Conservation (phyloP, 352 stramenopile genomes). For the Phytopythium kandeliae region DNA sequence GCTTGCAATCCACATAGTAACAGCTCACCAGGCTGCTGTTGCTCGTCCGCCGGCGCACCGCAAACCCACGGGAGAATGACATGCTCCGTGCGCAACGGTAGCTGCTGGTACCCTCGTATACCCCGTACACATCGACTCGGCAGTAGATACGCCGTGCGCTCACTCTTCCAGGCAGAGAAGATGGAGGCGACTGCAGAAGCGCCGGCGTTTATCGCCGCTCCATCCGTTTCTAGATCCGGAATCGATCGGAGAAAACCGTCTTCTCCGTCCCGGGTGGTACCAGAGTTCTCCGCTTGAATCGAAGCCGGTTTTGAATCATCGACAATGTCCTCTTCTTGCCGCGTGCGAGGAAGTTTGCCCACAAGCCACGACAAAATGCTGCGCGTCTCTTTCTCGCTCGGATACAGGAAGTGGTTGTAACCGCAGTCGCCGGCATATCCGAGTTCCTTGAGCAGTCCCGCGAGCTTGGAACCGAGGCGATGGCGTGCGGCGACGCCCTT, state of each 20-base stretch:
- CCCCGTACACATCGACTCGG: slow-evolving; percentile 26
- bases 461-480: slow-evolving; percentile 65
- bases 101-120: slow-evolving; percentile 41
- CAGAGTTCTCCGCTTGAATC: neutral
- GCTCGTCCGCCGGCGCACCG: neutral
- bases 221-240: neutral
- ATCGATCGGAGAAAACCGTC: neutral
- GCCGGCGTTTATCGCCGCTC: neutral
- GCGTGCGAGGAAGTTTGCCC: slow-evolving; percentile 51
- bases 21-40: neutral
- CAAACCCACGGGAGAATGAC: slow-evolving; percentile 34
- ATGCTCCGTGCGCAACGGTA: slow-evolving; percentile 33
- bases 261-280: neutral
- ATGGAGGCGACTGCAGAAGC: slow-evolving; percentile 16
- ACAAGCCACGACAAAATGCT: slow-evolving; percentile 81
- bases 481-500: slow-evolving; percentile 67
- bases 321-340: slow-evolving; percentile 8
- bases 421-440: slow-evolving; percentile 81
- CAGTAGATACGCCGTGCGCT: slow-evolving; percentile 40
- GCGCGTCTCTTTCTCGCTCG: slow-evolving; percentile 74
- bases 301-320: neutral
- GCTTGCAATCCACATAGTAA: neutral
- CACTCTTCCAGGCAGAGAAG: slow-evolving; percentile 46
- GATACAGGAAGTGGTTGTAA: slow-evolving; percentile 89
- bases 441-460: slow-evolving; percentile 72